Conservation (phyloP, 164 flowering plant species). For the Liquidambar formosana region DNA sequence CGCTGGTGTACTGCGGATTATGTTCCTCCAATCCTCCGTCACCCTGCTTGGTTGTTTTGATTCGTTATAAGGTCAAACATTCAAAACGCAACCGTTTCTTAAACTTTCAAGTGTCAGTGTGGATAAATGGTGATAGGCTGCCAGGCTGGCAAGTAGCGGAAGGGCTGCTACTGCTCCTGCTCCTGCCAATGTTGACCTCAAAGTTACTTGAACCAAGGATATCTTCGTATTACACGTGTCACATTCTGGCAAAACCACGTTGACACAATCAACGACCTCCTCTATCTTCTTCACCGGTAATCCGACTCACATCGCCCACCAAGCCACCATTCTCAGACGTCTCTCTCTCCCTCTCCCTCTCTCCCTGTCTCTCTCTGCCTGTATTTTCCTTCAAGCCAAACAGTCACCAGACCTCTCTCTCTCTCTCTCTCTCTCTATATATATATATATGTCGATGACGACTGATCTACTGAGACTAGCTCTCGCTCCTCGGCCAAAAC, state of each 20-base stretch:
- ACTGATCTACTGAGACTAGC: slow-evolving; percentile 31
- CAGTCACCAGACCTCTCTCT: not conserved
- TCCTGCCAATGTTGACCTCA: not conserved
- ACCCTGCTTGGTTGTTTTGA: too few relatives aligned
- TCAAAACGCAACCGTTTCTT: too few relatives aligned
- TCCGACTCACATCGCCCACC: not conserved
- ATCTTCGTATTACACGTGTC: slow-evolving; percentile 6
- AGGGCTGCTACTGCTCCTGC: too few relatives aligned
- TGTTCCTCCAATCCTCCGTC: too few relatives aligned
- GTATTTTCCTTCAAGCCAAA: not conserved
- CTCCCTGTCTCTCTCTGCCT: not conserved
- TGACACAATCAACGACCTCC: not conserved
- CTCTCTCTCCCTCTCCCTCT: slow-evolving; percentile 11
- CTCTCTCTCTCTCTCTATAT: slow-evolving; percentile 6
- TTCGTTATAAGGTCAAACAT: too few relatives aligned
- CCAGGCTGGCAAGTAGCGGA: too few relatives aligned
- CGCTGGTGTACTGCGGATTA: too few relatives aligned
- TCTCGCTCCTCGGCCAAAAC: slow-evolving; percentile 25
- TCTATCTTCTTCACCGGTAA: slow-evolving; percentile 1
- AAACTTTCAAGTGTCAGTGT: too few relatives aligned
- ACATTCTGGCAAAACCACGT: not conserved
- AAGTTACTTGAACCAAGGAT: not conserved
- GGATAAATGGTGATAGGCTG: too few relatives aligned
- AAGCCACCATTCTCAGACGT: not conserved
- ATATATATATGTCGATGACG: slow-evolving; percentile 25